Evolutionary conservation across 2,329 filamentous ascomycete species (phyloP).

Genomic region (Fusarium decemcellulare): DNA sequence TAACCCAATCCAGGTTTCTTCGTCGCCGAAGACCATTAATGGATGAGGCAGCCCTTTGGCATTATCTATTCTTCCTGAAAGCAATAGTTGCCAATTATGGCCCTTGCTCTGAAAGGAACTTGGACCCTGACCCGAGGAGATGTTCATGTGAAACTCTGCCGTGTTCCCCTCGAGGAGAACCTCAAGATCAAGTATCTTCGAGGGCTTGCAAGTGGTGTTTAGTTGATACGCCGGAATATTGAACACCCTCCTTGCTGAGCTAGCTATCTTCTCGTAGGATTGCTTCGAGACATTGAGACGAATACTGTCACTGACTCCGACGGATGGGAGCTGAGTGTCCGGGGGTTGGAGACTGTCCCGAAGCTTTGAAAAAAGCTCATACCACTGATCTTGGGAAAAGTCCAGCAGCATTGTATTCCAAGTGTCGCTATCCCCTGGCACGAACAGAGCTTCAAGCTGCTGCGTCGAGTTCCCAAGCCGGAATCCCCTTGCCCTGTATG

Average conservation of each 20-base stretch:
- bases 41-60: neutral
- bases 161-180: neutral
- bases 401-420: neutral
- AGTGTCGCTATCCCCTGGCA: neutral
- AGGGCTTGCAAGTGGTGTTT: neutral
- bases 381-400: neutral
- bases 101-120: too few relatives aligned
- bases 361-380: neutral
- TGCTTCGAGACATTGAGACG: neutral
- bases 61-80: neutral
- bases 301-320: neutral
- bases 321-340: neutral
- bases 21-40: neutral
- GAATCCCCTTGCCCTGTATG: neutral
- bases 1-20: neutral
- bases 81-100: neutral
- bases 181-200: neutral
- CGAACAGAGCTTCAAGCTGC: neutral
- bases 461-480: neutral
- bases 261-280: neutral
- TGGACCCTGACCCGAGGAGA: neutral
- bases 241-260: neutral
- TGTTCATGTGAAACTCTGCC: neutral
- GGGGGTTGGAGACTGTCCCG: neutral
- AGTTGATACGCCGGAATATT: constrained; percentile 1